Evolutionary conservation across 345 rosid species (phyloP), one percentile per base, ranked within the genome.

Genomic region (Brassica napus): DNA sequence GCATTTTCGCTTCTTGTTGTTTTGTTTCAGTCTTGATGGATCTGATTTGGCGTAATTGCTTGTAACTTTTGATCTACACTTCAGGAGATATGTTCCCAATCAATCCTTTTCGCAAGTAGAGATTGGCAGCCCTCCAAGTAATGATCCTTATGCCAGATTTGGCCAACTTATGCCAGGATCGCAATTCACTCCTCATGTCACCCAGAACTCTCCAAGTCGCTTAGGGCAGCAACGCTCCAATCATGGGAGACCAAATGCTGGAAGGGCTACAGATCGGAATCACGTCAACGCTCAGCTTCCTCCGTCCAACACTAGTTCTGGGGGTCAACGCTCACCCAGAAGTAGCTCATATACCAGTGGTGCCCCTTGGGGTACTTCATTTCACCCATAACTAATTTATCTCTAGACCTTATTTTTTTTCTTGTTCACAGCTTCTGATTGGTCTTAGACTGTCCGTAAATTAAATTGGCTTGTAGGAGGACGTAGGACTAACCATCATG

Each of bases 181-280:
- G 54, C 84, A 77, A 61, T 77, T 72, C 65, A 77, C 34, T 32
- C 84, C 97, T 76, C 96, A 89, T 65, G 61, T 82, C 60, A 44
- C 90, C 2, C 94, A 91, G 77, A 95, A 87, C 86, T 85, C 92
- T 71, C 93, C 94, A 5, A 95, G 99, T 80, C 97, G 98, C 59
- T 89, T 95, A 79, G 91, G 98, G 65, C 98, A 95, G 73, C 96
- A 87, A 85, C 72, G 57, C 21, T n/a, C 57, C 57, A 49, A 49
- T n/a, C 57, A 49, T n/a, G 57, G 88, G 70, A 90, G 96, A 79
- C 73, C 87, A 61, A 67, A 85, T 58, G 58, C 82, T 75, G 88
- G 70, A 78, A 81, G 89, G 74, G 84, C 86, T 59, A 74, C 82
- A 15, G 98, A 91, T 60, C 87, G 92, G 97, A 89, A 85, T 86